These are phyloP conservation scores for Petrea volubilis DNA, from an alignment of 257 asterid genomes.

Conservation along the genomic window DNA sequence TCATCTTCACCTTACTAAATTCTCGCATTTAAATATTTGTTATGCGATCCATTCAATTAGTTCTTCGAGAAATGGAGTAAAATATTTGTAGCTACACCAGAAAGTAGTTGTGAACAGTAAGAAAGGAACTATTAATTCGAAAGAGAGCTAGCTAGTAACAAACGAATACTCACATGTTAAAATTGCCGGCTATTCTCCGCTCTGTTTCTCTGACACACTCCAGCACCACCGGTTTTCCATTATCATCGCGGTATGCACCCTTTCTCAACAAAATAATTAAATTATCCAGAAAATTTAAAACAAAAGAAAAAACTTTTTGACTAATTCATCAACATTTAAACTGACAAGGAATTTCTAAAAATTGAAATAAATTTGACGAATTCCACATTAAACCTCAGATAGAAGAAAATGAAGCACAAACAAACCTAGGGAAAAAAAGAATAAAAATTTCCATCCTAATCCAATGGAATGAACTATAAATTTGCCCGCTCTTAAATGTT, in stretches of 20 bases:
- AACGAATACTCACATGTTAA: constrained; percentile 55
- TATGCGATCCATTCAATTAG: neutral
- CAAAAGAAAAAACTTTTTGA: neutral
- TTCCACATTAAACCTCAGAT: neutral
- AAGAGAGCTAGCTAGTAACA: neutral
- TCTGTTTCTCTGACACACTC: constrained; percentile 97
- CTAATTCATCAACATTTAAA: neutral
- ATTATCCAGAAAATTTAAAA: neutral
- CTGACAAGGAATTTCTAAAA: neutral
- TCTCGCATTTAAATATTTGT: neutral
- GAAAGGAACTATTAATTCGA: neutral
- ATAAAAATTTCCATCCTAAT: neutral
- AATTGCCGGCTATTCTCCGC: constrained; percentile 74
- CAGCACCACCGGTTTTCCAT: constrained; percentile 95
- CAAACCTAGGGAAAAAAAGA: neutral
- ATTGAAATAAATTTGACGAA: neutral
- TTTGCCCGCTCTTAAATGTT: neutral
- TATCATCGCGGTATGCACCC: constrained; percentile 98
- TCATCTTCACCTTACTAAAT: neutral
- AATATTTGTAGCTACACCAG: neutral
- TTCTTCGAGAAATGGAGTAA: neutral
- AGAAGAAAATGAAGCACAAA: neutral
- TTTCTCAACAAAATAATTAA: neutral
- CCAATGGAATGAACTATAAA: neutral
- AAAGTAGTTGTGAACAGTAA: neutral